Conservation (phyloP, 1,284 basidiomycete species). For the Apiotrichum laibachii region DNA sequence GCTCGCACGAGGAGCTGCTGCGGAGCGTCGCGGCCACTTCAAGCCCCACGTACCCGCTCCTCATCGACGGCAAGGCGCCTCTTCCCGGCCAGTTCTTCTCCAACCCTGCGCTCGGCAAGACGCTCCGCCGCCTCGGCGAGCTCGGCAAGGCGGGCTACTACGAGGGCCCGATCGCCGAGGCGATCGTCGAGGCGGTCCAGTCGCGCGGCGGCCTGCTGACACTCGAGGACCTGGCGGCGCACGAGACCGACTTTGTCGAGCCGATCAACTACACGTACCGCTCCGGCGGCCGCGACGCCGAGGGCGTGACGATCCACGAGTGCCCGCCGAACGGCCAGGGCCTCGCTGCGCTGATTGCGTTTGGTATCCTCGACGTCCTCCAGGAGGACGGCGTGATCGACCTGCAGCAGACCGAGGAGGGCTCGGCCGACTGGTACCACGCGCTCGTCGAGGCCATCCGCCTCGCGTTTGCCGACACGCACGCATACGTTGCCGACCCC, state of each 20-base stretch:
- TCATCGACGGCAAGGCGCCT: conserved; percentile 26
- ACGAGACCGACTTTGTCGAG: conserved; percentile 73
- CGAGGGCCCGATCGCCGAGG: conserved; percentile 80
- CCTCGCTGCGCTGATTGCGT: conserved; percentile 84
- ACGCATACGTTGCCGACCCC: conserved; percentile 76
- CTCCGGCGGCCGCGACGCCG: conserved; percentile 12
- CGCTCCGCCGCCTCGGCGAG: conserved; percentile 71
- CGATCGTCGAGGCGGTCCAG: conserved; percentile 73
- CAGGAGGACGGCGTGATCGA: conserved; percentile 23
- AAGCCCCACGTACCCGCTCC: conserved; percentile 20
- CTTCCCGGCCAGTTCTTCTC: conserved; percentile 25
- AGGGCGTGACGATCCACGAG: conserved; percentile 58
- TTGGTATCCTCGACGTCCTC: conserved; percentile 78
- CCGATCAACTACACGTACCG: conserved; percentile 80
- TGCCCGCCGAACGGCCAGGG: conserved; percentile 96
- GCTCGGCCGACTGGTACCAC: conserved; percentile 22
- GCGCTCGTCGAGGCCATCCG: conserved; percentile 22
- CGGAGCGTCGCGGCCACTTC: conserved; percentile 9
- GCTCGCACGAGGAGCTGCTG: conserved; percentile 9
- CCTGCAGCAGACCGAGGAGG: conserved; percentile 14
- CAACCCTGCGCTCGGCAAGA: conserved; percentile 72
- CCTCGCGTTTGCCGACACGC: conserved; percentile 24
- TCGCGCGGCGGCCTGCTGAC: conserved; percentile 86
- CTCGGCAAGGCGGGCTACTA: conserved; percentile 90
- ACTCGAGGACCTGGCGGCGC: conserved; percentile 77